Conservation (phyloP, 2,329 filamentous ascomycete species). For the Penicillium palitans region DNA sequence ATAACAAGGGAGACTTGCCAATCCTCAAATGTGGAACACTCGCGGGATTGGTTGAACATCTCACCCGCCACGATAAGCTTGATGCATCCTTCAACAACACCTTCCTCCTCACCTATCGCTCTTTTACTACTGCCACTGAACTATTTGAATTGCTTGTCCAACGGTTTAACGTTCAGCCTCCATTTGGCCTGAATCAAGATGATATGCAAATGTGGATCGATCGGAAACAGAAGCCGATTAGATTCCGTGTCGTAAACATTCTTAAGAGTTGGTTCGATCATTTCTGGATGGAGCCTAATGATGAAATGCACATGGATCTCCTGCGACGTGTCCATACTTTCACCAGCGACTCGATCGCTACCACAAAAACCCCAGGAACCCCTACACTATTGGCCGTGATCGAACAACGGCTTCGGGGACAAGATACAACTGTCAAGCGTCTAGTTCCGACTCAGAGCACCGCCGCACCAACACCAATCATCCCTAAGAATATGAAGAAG, state of each 20-base stretch:
- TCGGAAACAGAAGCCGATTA: conserved; percentile 91
- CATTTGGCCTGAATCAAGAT: conserved; percentile 69
- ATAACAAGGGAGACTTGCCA: conserved; percentile 73
- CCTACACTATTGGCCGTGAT: conserved; percentile 80
- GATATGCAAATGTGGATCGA: conserved; percentile 89
- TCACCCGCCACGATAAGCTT: conserved; percentile 92
- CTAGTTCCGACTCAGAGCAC: conserved; percentile 83
- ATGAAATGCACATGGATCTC: conserved; percentile 79
- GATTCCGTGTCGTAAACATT: conserved; percentile 95
- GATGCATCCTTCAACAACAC: conserved; percentile 97
- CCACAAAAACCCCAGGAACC: conserved; percentile 88
- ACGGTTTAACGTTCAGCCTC: conserved; percentile 89
- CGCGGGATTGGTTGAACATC: conserved; percentile 84
- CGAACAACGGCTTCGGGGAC: conserved; percentile 83
- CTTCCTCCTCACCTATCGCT: conserved; percentile 93
- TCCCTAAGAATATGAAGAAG: conserved; percentile 99
- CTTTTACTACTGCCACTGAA: conserved; percentile 87
- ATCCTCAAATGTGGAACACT: conserved; percentile 86
- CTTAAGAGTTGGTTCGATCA: conserved; percentile 98
- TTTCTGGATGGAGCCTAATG: conserved; percentile 97
- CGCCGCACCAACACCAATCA: conserved; percentile 80
- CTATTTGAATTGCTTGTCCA: conserved; percentile 90
- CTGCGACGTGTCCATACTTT: conserved; percentile 89
- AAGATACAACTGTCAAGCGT: conserved; percentile 75
- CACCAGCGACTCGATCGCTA: conserved; percentile 86